Conservation (phyloP, 768 basidiomycete species). For the Termitomyces sp. region DNA sequence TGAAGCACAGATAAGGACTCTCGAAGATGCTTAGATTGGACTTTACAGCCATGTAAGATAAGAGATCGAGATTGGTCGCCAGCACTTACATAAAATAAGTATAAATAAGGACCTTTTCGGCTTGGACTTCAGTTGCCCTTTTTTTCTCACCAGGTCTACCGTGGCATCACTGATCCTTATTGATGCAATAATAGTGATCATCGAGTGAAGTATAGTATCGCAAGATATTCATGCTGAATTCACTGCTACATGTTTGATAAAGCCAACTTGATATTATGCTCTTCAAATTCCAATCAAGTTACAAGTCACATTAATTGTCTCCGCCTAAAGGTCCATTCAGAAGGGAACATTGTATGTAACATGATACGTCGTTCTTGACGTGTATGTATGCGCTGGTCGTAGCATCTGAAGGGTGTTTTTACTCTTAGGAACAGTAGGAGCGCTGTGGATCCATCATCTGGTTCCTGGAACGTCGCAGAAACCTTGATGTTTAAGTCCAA, state of each 20-base stretch:
- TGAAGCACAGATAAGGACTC: neutral
- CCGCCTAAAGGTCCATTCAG: conserved; percentile 1
- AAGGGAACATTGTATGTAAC: conserved; percentile 11
- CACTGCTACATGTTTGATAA: neutral
- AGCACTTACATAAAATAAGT: too few relatives aligned
- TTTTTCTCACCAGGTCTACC: too few relatives aligned
- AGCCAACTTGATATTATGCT: too few relatives aligned
- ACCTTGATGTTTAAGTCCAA: conserved; percentile 9
- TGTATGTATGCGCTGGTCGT: neutral
- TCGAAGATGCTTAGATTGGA: neutral
- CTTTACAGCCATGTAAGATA: neutral
- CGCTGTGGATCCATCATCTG: neutral
- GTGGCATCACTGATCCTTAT: too few relatives aligned
- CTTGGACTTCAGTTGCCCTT: too few relatives aligned
- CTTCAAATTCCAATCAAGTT: neutral
- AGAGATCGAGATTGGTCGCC: neutral
- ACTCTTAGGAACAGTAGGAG: neutral
- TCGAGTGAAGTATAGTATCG: too few relatives aligned
- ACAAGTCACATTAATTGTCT: neutral
- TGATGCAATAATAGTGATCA: too few relatives aligned
- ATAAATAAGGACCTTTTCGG: too few relatives aligned
- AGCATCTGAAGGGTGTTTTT: neutral
- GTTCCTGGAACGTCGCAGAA: neutral
- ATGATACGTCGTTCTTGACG: neutral
- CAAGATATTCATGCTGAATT: neutral